phyloP scores from a whole-genome alignment of 2,329 filamentous ascomycete genomes.

The Fusarium odoratissimum region DNA sequence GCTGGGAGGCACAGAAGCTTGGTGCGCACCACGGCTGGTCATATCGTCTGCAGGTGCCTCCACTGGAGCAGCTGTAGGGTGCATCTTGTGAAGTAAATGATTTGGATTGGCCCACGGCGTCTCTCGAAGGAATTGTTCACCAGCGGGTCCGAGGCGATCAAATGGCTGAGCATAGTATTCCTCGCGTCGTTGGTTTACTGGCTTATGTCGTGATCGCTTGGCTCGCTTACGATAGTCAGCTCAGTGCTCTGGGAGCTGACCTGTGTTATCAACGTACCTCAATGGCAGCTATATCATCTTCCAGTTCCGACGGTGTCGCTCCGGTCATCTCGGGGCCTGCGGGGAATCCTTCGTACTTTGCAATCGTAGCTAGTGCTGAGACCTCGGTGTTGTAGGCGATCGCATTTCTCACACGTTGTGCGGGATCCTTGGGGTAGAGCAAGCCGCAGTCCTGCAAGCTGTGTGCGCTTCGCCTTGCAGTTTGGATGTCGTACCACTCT shows the following conservation, averaged over 20 bases:
- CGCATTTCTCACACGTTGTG: slow-evolving; percentile 84
- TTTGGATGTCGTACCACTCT: slow-evolving; percentile 93
- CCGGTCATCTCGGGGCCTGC: slow-evolving; percentile 87
- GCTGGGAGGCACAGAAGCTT: slow-evolving; percentile 28
- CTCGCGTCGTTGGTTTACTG: slow-evolving; percentile 56
- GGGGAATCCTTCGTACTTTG: slow-evolving; percentile 96
- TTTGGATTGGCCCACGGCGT: slow-evolving; percentile 95
- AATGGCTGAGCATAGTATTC: slow-evolving; percentile 63
- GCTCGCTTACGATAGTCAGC: slow-evolving; percentile 48
- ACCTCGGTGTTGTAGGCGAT: slow-evolving; percentile 96
- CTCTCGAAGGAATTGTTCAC: slow-evolving; percentile 88
- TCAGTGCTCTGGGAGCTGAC: slow-evolving; percentile 36
- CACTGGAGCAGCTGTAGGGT: slow-evolving; percentile 47
- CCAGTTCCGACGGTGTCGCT: slow-evolving; percentile 77
- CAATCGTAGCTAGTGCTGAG: slow-evolving; percentile 87
- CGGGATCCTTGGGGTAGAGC: slow-evolving; percentile 80
- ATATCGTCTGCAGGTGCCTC: slow-evolving; percentile 21
- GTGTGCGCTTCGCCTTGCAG: slow-evolving; percentile 84
- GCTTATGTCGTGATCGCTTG: slow-evolving; percentile 51
- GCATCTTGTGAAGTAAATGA: slow-evolving; percentile 73
- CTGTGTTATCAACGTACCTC: slow-evolving; percentile 65
- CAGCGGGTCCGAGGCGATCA: slow-evolving; percentile 70
- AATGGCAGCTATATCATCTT: slow-evolving; percentile 90
- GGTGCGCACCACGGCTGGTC: slow-evolving; percentile 38
- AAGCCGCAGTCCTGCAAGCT: slow-evolving; percentile 85